Evolutionary conservation across 805 yeast genomes (phyloP), one percentile per base, ranked within the genome.

Genomic region (Schizosaccharomyces lindneri): DNA sequence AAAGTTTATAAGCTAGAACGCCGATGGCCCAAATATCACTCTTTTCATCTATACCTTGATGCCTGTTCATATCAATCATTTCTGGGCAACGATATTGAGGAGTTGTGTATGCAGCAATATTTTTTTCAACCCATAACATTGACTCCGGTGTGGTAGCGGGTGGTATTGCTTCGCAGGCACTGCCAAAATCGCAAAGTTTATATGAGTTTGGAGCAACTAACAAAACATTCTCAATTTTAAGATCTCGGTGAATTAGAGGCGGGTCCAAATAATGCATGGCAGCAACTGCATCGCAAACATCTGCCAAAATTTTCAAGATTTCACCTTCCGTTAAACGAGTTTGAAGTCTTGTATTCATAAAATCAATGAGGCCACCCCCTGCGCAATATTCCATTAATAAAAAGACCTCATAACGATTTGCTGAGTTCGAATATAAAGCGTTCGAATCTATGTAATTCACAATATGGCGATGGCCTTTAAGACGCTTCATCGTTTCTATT

Each of bases 21-120:
- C 98, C 98, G 59, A 90, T 73, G 0, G 98, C 98, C 98, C 98
- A 90, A 59, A 90, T 85, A 72, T 90, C 98, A 5, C 90, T 78
- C 71, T 87, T 87, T 67, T 89, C 94, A 71, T 90, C 93, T 48
- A 90, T 85, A 1, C 96, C 93, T 59, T 81, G 73, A 5, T 88
- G 85, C 59, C 87, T 75, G 69, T 84, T 84, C 29, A 90, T 76
- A 72, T 90, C 97, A 62, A 90, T 80, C 97, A 90, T 90, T 70
- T 90, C 98, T 0, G 98, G 98, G 0, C 94, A 77, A 65, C 98
- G 76, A 70, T 90, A 90, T 71, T 93, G 98, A 15, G 95, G 95
- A 4, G 98, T 90, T 0, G 98, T 90, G 68, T 90, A 95, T 64
- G 83, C 81, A 67, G 86, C 79, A 63, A 90, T 81, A 69, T 90